Conservation (phyloP, 2,329 filamentous ascomycete genomes). For the Sarocladium strictum region DNA sequence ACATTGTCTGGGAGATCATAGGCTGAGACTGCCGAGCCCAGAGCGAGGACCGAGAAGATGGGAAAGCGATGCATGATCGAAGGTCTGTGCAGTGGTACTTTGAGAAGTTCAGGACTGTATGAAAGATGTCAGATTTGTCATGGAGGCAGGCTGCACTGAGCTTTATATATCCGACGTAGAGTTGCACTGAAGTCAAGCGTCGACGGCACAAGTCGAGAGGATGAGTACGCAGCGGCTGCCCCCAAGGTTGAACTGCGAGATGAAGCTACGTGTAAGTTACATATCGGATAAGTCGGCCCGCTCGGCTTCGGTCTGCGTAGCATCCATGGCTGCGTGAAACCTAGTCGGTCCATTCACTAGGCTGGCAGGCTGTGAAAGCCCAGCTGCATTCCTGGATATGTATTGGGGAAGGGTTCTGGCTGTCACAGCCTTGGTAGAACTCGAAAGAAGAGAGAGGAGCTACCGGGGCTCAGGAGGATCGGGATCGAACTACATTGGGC, state of each 20-base stretch:
- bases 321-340: too few relatives aligned
- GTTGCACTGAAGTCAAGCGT: too few relatives aligned
- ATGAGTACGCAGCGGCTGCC: neutral
- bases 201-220: neutral
- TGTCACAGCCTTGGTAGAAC: too few relatives aligned
- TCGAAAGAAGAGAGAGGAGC: too few relatives aligned
- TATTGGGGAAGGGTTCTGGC: too few relatives aligned
- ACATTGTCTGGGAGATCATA: conserved; percentile 9
- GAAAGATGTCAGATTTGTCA: neutral
- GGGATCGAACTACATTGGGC: too few relatives aligned
- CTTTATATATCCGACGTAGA: neutral
- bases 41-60: neutral
- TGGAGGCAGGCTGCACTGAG: neutral
- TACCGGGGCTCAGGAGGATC: too few relatives aligned
- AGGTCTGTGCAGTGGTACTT: neutral
- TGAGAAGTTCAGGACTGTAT: neutral
- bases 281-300: conserved; percentile 7
- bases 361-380: too few relatives aligned
- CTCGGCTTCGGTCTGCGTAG: conserved; percentile 9
- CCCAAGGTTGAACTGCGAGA: neutral
- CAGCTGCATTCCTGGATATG: too few relatives aligned
- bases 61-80: neutral
- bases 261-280: conserved; percentile 11
- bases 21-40: neutral
- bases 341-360: too few relatives aligned